Evolutionary conservation across 441 rosid genomes (phyloP).

Genomic region (Euphorbia corollata): DNA sequence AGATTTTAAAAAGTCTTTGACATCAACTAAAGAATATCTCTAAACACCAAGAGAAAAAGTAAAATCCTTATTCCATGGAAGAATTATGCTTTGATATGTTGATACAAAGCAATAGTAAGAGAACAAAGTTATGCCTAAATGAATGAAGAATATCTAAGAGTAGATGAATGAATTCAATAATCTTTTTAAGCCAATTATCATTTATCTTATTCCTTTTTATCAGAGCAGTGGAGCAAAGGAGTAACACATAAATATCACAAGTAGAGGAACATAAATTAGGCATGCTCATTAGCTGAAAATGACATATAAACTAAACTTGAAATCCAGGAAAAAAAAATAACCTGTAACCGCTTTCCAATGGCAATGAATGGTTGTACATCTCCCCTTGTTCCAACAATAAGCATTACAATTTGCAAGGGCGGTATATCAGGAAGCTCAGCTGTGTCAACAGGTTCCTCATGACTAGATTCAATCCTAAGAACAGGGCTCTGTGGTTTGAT

Average conservation of each 20-base stretch:
- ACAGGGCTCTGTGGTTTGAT: conserved; percentile 28
- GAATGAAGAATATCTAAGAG: neutral
- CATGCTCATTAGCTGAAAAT: neutral
- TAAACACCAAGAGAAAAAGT: neutral
- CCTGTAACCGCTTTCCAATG: conserved; percentile 50
- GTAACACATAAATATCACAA: neutral
- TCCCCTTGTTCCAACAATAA: conserved; percentile 54
- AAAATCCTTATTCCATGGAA: neutral
- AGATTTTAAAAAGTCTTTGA: neutral
- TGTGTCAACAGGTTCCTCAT: conserved; percentile 25
- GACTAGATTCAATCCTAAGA: conserved; percentile 21
- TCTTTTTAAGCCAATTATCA: too few relatives aligned
- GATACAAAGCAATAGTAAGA: neutral
- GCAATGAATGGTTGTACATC: conserved; percentile 57
- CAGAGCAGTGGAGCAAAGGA: neutral
- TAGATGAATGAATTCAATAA: too few relatives aligned
- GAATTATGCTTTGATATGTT: neutral
- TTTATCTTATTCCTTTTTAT: too few relatives aligned
- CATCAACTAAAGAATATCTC: neutral
- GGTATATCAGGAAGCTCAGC: conserved; percentile 24
- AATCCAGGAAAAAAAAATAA: conserved; percentile 16
- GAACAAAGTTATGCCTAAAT: neutral
- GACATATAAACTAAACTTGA: neutral
- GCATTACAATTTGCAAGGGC: conserved; percentile 46
- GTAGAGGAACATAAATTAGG: neutral